Evolutionary conservation across 2,329 filamentous ascomycete species (phyloP).

Genomic region (Byssochlamys sp.): DNA sequence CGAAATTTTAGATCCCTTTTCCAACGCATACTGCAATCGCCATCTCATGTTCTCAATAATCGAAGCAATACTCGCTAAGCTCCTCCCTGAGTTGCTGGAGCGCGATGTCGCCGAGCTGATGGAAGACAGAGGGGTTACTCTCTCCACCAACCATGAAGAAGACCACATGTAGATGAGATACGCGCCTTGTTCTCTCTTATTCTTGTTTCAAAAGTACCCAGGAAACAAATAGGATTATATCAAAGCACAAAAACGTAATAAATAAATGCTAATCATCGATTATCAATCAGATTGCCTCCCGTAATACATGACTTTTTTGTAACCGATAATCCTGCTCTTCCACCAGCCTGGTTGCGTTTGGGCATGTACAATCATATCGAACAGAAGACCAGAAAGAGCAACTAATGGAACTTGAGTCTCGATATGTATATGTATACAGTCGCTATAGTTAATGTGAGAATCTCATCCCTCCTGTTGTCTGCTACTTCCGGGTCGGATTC

Average conservation of each 20-base stretch:
- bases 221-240: background rate
- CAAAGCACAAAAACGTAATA: background rate
- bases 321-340: conserved; percentile 2
- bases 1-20: conserved; percentile 61
- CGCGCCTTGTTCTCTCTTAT: background rate
- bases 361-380: background rate
- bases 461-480: background rate
- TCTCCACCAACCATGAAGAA: conserved; percentile 1
- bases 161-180: background rate
- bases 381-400: background rate
- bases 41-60: conserved; percentile 75
- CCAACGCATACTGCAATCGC: conserved; percentile 82
- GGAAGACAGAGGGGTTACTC: conserved; percentile 53
- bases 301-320: conserved; percentile 1
- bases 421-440: background rate
- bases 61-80: conserved; percentile 68
- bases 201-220: background rate
- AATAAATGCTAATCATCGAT: background rate
- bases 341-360: background rate
- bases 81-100: conserved; percentile 75
- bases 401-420: background rate
- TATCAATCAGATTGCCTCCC: background rate
- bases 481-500: background rate
- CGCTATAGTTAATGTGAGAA: background rate
- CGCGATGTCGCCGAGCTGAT: conserved; percentile 62